Conservation (phyloP, 192 early-diverging fungal genomes). For the Paraglomus occultum region DNA sequence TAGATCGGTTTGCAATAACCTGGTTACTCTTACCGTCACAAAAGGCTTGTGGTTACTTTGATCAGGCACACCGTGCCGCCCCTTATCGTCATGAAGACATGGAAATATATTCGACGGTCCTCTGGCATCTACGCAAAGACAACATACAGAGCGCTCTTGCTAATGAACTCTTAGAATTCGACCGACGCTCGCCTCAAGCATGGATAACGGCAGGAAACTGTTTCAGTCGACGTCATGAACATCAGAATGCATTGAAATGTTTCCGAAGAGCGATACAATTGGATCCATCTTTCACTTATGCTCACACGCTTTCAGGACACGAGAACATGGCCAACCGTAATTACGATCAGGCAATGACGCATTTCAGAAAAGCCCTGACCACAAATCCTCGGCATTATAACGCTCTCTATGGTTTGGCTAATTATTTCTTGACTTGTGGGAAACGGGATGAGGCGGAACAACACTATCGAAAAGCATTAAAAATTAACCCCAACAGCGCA, state of each 20-base stretch:
- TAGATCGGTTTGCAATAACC: not conserved
- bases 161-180: conserved; percentile 65
- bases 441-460: conserved; percentile 71
- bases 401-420: conserved; percentile 84
- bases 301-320: conserved; percentile 82
- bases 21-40: not conserved
- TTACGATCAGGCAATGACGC: conserved; percentile 68
- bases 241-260: conserved; percentile 70
- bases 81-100: conserved; percentile 73
- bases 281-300: conserved; percentile 67
- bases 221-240: conserved; percentile 74
- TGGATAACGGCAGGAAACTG: conserved; percentile 78
- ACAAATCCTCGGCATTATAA: conserved; percentile 78
- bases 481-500: conserved; percentile 71
- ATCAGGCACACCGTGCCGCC: conserved; percentile 55
- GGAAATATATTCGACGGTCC: conserved; percentile 80
- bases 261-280: conserved; percentile 75
- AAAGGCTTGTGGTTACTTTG: conserved; percentile 59
- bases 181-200: conserved; percentile 71
- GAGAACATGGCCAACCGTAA: conserved; percentile 77
- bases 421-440: conserved; percentile 67
- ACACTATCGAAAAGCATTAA: conserved; percentile 68
- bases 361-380: conserved; percentile 68
- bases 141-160: conserved; percentile 71
- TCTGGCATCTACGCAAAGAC: conserved; percentile 84